Percentiles rank a stretch among this genome's conserved stretches.
These are phyloP conservation scores for Didymella lethalis DNA, from an alignment of 2,329 filamentous ascomycete species.

Conservation along the genomic window DNA sequence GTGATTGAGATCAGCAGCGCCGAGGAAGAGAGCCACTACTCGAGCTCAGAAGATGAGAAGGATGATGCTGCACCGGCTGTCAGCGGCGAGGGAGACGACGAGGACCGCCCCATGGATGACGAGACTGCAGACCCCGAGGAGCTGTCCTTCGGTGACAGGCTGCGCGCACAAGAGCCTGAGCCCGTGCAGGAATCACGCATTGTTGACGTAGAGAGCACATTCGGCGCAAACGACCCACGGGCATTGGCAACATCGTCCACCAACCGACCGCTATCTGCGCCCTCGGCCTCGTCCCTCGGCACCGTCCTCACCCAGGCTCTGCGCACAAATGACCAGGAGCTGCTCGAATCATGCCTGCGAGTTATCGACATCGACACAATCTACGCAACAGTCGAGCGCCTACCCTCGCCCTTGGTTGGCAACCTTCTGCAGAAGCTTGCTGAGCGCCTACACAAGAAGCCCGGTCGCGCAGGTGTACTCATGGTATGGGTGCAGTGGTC, in stretches of 20 bases:
- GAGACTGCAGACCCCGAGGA: constrained; percentile 56
- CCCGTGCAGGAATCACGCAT: constrained; percentile 51
- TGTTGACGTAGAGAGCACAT: constrained; percentile 75
- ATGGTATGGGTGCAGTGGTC: constrained; percentile 98
- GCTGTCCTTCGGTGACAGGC: constrained; percentile 86
- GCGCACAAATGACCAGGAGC: constrained; percentile 85
- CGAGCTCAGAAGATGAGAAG: constrained; percentile 42
- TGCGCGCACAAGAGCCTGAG: constrained; percentile 67
- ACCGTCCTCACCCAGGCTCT: constrained; percentile 95
- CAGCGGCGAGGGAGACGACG: constrained; percentile 38
- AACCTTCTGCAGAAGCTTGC: constrained; percentile 83
- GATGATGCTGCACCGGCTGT: constrained; percentile 38
- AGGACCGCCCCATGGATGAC: constrained; percentile 49
- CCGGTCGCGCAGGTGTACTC: constrained; percentile 86
- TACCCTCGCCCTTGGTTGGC: constrained; percentile 84
- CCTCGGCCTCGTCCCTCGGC: constrained; percentile 80
- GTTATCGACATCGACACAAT: constrained; percentile 79
- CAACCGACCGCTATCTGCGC: constrained; percentile 63
- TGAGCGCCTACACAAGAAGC: constrained; percentile 83
- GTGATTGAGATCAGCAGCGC: constrained; percentile 60
- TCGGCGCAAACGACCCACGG: constrained; percentile 55
- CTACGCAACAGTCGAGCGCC: constrained; percentile 85
- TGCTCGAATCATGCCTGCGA: constrained; percentile 91
- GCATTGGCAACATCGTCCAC: constrained; percentile 54
- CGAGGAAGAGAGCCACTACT: constrained; percentile 52